Evolutionary conservation across 2,329 filamentous ascomycete species (phyloP).

Genomic region (Talaromyces sp.): DNA sequence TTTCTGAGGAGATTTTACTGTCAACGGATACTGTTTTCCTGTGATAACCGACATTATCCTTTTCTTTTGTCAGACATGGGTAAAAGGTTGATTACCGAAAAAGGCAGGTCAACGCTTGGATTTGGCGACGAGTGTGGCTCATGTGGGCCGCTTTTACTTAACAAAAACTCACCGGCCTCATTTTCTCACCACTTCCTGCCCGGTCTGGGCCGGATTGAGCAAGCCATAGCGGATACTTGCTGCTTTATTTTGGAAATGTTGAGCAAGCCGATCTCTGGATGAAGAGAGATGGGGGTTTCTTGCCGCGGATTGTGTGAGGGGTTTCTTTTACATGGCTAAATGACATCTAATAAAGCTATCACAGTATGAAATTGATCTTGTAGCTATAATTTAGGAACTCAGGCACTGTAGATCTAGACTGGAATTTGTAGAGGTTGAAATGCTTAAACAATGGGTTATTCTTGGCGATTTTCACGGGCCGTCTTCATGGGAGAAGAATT

Average conservation of each 20-base stretch:
- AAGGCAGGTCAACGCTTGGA: background rate
- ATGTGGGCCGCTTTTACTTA: background rate
- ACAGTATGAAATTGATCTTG: background rate
- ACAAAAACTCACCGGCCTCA: background rate
- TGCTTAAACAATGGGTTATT: background rate
- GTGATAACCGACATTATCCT: background rate
- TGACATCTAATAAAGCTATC: background rate
- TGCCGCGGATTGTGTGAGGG: background rate
- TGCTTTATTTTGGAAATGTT: background rate
- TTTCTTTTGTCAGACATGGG: background rate
- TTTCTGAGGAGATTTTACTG: background rate
- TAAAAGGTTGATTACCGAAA: background rate
- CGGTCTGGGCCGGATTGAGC: background rate
- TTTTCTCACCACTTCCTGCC: background rate
- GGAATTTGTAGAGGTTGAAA: background rate
- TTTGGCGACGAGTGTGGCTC: background rate
- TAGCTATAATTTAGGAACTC: background rate
- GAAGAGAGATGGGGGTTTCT: background rate
- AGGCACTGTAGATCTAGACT: background rate
- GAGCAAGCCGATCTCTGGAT: background rate
- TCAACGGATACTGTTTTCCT: background rate
- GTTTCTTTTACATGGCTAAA: background rate
- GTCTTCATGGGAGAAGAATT: background rate
- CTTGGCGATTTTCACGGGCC: background rate
- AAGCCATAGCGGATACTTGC: background rate